These are phyloP conservation scores for Leishmania tropica DNA, from an alignment of 208 protist species.

Conservation along the genomic window DNA sequence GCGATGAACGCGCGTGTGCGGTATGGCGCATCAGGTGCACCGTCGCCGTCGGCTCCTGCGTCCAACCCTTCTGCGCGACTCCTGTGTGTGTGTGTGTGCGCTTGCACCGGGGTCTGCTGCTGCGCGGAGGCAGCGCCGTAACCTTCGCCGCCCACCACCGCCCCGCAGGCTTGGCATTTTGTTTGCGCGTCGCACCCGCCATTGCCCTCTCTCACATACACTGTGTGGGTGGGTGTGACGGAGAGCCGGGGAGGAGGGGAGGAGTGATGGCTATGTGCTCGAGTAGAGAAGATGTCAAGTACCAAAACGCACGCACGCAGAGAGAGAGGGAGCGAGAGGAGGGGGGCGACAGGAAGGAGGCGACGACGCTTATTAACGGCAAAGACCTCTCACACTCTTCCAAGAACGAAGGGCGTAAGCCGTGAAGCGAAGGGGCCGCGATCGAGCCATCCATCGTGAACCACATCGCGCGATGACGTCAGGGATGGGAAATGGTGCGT, in stretches of 20 bases:
- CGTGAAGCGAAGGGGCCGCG: too few relatives aligned
- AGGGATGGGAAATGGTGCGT: background rate
- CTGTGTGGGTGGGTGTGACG: background rate
- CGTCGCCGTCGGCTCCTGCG: background rate
- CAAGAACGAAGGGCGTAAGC: too few relatives aligned
- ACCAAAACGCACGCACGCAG: background rate
- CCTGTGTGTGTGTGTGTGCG: background rate
- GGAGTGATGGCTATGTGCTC: background rate
- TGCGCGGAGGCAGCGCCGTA: background rate
- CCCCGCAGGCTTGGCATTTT: background rate
- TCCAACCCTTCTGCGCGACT: background rate
- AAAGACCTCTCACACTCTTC: too few relatives aligned
- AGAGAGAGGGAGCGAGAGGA: too few relatives aligned
- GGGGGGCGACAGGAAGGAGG: too few relatives aligned
- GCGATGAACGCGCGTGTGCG: conserved; percentile 1
- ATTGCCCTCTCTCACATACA: background rate
- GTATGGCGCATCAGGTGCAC: background rate
- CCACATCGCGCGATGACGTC: background rate
- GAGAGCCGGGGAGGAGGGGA: background rate
- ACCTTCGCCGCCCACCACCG: background rate
- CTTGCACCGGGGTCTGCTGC: too few relatives aligned
- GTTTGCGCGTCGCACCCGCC: background rate
- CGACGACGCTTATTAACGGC: too few relatives aligned
- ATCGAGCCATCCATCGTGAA: too few relatives aligned
- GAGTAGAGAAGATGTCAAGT: background rate